Conservation (phyloP, 2,329 filamentous ascomycete genomes). For the Colletotrichum graminicola region DNA sequence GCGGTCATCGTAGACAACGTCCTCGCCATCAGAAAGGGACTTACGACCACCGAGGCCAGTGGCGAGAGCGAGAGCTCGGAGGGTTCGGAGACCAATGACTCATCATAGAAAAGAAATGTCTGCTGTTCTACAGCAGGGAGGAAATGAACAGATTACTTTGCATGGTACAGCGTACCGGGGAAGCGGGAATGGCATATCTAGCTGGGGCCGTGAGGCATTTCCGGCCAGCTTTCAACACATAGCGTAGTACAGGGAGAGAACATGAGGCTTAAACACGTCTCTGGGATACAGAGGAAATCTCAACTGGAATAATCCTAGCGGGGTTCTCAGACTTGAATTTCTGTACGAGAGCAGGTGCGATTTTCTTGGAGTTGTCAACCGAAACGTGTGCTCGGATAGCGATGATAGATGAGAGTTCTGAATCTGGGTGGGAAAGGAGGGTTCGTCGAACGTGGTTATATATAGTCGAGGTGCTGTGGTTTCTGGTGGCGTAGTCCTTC, state of each 20-base stretch:
- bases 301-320: no score
- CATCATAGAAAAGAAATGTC: slow-evolving; percentile 20
- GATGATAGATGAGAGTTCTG: no score
- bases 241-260: not conserved
- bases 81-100: slow-evolving; percentile 26
- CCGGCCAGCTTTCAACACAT: slow-evolving; percentile 28
- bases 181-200: slow-evolving; percentile 13
- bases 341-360: no score
- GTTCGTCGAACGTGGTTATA: no score
- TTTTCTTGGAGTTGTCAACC: no score
- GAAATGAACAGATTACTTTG: slow-evolving; percentile 23
- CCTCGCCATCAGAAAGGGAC: slow-evolving; percentile 89
- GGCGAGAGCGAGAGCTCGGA: slow-evolving; percentile 43
- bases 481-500: no score
- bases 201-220: not conserved
- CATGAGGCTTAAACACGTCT: slow-evolving; percentile 13
- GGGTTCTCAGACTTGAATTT: no score
- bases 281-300: not conserved
- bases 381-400: no score
- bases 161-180: slow-evolving; percentile 35
- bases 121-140: slow-evolving; percentile 34
- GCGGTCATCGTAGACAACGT: slow-evolving; percentile 98
- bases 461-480: no score
- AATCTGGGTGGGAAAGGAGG: no score
- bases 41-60: slow-evolving; percentile 66